A percentile compares a stretch with the other conserved stretches of the same genome.
These are phyloP conservation scores for Pseudogymnoascus sp. DNA, from an alignment of 2,329 filamentous ascomycete genomes.

Conservation along the genomic window DNA sequence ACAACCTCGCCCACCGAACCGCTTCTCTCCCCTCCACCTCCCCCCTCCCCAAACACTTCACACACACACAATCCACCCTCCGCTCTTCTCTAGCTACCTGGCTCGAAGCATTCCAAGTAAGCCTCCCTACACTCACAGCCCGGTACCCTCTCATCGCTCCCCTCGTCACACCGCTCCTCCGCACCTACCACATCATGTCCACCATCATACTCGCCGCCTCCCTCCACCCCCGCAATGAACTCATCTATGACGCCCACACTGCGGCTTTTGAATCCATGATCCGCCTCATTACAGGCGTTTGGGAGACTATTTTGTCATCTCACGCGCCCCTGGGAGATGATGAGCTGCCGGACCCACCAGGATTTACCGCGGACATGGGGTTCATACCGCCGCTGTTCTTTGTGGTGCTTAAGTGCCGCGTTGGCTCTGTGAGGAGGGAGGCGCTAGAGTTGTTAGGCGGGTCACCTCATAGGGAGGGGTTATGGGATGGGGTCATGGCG, in stretches of 20 bases:
- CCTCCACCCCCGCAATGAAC: conserved; percentile 27
- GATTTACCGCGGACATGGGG: conserved; percentile 34
- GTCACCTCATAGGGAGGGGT: conserved; percentile 30
- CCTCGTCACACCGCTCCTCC: conserved; percentile 27
- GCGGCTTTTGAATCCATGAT: conserved; percentile 28
- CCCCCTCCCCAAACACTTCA: neutral
- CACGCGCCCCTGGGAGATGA: neutral
- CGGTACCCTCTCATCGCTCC: conserved; percentile 10
- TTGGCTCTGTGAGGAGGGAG: conserved; percentile 32
- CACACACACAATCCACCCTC: neutral
- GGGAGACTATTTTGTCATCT: neutral
- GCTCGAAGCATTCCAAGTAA: conserved; percentile 11
- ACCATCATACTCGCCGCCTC: conserved; percentile 34
- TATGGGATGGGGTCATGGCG: conserved; percentile 32
- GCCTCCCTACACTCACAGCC: neutral
- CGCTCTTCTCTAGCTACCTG: conserved; percentile 9
- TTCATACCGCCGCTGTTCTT: conserved; percentile 39
- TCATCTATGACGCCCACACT: conserved; percentile 30
- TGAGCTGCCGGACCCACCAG: conserved; percentile 22
- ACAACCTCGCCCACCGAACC: neutral
- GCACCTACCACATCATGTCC: conserved; percentile 34
- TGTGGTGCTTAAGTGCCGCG: conserved; percentile 38
- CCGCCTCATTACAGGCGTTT: conserved; percentile 13
- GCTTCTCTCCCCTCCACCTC: neutral
- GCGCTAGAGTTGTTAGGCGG: conserved; percentile 28